Evolutionary conservation across 208 protist genomes (phyloP), one percentile per base, ranked within the genome.

Genomic region (Leptomonas pyrrhocoris): DNA sequence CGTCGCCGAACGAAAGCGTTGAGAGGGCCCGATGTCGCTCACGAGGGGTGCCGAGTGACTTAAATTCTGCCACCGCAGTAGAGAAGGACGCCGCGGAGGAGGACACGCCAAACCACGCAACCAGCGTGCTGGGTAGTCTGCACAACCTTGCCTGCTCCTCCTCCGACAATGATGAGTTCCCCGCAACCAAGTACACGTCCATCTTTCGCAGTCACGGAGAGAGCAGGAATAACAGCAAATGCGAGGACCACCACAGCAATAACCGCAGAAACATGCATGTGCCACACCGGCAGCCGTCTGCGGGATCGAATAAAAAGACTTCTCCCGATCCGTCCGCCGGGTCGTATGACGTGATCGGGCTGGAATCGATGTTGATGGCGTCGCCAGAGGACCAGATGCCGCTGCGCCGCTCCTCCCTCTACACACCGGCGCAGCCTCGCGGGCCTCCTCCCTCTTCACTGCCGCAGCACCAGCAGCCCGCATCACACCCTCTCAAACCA

Each of bases 311-410:
- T 5, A 62, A 23, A 21, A 25, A 62, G 25, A 21, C 51, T 40
- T 68, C 59, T 9, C 54, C 68, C 18, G 25, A 75, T 16, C 45
- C 59, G 38, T 31, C 65, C 15, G n/a, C 16, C 15, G 54, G 70
- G 36, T 63, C 70, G 42, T 75, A 75, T 50, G 54, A 68, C 38
- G 34, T 69, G 30, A 36, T 64, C 2, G 36, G 59, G 25, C 54
- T 75, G 1, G 61, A 50, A 19, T n/a, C 40, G 6, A 36, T 68
- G 19, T 38, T 69, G 16, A 19, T 36, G 8, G 55, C 31, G 23
- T 25, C 36, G 19, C 25, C 43, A 46, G 28, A 55, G 31, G 57
- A 28, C 57, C 16, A 63, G 13, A n/a, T 31, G 11, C 55, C 31
- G 19, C 28, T 46, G 25, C 15, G 46, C 16, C 48, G 25, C 25